Conservation (phyloP, 1,139 yeast genomes). For the Zygoascus sp. region DNA sequence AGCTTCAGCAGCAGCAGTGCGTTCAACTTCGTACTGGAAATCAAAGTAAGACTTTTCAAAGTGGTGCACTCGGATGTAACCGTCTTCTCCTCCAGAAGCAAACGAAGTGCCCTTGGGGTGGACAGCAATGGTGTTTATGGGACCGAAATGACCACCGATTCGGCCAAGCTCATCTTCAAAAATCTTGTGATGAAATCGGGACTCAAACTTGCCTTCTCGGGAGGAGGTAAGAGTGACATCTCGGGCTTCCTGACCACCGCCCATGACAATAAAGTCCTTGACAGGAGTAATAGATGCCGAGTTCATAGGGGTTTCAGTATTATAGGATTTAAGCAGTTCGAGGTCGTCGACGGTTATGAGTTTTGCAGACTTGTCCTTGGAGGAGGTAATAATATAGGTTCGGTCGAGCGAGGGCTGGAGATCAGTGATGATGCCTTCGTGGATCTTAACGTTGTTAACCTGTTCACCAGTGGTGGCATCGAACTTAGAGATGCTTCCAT, state of each 20-base stretch:
- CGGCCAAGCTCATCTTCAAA: slow-evolving; percentile 96
- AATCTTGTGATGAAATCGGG: slow-evolving; percentile 91
- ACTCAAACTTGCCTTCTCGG: slow-evolving; percentile 94
- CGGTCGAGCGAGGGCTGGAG: slow-evolving; percentile 83
- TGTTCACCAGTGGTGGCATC: slow-evolving; percentile 73
- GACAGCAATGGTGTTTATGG: slow-evolving; percentile 86
- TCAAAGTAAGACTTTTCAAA: slow-evolving; percentile 91
- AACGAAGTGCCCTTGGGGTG: slow-evolving; percentile 93
- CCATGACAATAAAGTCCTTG: slow-evolving; percentile 87
- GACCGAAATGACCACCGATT: slow-evolving; percentile 98
- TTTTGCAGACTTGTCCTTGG: slow-evolving; percentile 87
- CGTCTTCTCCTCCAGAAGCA: slow-evolving; percentile 98
- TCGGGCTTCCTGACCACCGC: slow-evolving; percentile 99
- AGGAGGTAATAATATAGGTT: slow-evolving; percentile 86
- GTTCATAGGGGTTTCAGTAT: slow-evolving; percentile 92
- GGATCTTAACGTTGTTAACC: slow-evolving; percentile 55
- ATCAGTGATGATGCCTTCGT: slow-evolving; percentile 75
- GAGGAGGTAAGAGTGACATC: slow-evolving; percentile 95
- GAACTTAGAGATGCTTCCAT: slow-evolving; percentile 78
- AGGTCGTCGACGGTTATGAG: slow-evolving; percentile 75
- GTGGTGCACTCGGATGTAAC: slow-evolving; percentile 88
- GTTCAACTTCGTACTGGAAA: slow-evolving; percentile 87
- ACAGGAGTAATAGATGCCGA: slow-evolving; percentile 91
- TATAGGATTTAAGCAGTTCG: slow-evolving; percentile 66
- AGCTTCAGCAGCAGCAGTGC: slow-evolving; percentile 27